Base-by-base conservation (phyloP, 2,329 filamentous ascomycete species). In the Paecilomyces niveus region DNA sequence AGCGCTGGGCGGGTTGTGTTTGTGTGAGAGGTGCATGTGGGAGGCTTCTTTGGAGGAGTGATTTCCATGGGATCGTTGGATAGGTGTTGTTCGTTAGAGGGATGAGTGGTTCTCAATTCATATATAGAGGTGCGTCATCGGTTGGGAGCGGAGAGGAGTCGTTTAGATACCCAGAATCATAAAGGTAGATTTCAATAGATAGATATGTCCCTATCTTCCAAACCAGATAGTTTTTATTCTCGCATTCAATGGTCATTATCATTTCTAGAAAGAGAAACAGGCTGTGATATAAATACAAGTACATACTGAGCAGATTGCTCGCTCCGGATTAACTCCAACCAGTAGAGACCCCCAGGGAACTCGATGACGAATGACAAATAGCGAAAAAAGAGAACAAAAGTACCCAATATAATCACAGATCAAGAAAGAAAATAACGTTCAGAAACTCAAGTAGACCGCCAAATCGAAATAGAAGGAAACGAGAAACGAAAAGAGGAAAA, bases 1-100 rank as follows among this genome's bases (percentile, higher is more conserved):
- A 4, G 92, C 91, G 59, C 78, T 99, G 56, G 94, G 94, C 0
- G 94, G 94, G 0, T 86, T 85, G 74, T 99, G 94, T 76, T 87
- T 90, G 81, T 99, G 94, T 76, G 78, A 83, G 60, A 83, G 94
- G 63, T 99, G 94, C 74, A 77, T 87, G 24, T 86, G 83, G 69
- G 93, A 97, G 73, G 84, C 72, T 49, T 56, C 59, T n/a, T 26
- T 55, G 31, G 22, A 26, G 35, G 9, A 45, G 21, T 55, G 18
- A 55, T 18, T 32, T 8, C 15, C 15, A 18, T 18, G n/a, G 24
- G 24, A 26, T 26, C 24, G 24, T 29, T 29, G 26, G 26, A 29
- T 29, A 29, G 26, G 3, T 3, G 26, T 29, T 29, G 26, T 29
- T 29, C 26, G 7, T 29, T 39, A n/a, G 9, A n/a, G 39, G 8